Percentiles rank a stretch among this genome's conserved stretches.
phyloP scores from a whole-genome alignment of 169 alveolate species.

The Eimeria tenella region DNA sequence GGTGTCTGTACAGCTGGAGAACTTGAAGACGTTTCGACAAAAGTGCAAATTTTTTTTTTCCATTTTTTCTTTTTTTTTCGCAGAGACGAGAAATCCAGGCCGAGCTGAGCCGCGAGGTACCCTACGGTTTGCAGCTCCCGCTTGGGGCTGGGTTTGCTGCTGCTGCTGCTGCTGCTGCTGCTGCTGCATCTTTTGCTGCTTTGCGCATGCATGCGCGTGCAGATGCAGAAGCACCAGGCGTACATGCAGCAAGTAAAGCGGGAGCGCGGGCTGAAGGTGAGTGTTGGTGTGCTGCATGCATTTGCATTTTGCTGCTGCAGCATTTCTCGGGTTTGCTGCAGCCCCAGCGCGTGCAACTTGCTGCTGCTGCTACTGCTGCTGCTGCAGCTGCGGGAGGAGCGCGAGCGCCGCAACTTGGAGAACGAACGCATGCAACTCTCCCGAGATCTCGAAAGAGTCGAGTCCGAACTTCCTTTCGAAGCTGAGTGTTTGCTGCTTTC shows the following conservation, averaged over 20 bases:
- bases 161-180: not conserved
- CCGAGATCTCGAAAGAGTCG: conserved; percentile 72
- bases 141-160: not conserved
- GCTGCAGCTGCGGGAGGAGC: conserved; percentile 76
- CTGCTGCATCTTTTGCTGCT: not conserved
- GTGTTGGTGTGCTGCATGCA: not conserved
- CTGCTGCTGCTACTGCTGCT: not conserved
- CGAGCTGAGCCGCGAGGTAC: conserved; percentile 56
- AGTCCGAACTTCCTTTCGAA: conserved; percentile 69
- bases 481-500: conserved; percentile 64
- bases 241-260: conserved; percentile 64
- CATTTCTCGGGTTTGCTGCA: not conserved
- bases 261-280: conserved; percentile 59
- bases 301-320: not conserved
- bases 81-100: conserved; percentile 63
- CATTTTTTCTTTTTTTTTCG: not conserved
- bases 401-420: conserved; percentile 73
- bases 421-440: conserved; percentile 57
- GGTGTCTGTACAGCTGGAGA: not conserved
- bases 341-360: no score
- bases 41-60: not conserved
- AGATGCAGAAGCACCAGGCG: conserved; percentile 62
- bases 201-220: not conserved
- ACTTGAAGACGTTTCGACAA: not conserved
- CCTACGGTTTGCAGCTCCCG: no score